Evolutionary conservation across 2,329 filamentous ascomycete species (phyloP).

Genomic region (Myriosclerotinia curreyana): DNA sequence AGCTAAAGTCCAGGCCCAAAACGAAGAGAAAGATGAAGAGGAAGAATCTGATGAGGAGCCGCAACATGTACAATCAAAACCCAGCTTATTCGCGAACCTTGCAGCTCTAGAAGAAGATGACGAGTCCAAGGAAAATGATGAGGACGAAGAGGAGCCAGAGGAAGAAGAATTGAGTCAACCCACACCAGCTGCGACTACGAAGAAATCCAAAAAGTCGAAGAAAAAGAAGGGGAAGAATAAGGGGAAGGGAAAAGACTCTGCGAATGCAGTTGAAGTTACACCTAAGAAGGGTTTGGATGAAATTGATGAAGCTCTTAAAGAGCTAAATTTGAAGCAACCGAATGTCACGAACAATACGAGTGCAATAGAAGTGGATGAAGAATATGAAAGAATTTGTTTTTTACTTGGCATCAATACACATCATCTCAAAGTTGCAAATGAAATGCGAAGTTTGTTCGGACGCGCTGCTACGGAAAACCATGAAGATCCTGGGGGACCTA

Average conservation of each 20-base stretch:
- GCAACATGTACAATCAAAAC: constrained; percentile 41
- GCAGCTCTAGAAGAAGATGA: constrained; percentile 44
- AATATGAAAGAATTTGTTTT: constrained; percentile 48
- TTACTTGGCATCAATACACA: constrained; percentile 63
- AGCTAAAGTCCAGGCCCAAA: constrained; percentile 27
- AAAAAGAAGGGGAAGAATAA: constrained; percentile 44
- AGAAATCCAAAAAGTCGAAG: constrained; percentile 57
- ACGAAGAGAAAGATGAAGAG: constrained; percentile 33
- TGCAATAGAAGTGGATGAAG: constrained; percentile 31
- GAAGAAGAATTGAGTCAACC: constrained; percentile 36
- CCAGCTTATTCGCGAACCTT: constrained; percentile 54
- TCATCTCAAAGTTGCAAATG: constrained; percentile 80
- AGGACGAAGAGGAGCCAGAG: constrained; percentile 39
- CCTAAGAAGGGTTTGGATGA: constrained; percentile 52
- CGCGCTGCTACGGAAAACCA: constrained; percentile 56
- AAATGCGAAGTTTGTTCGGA: constrained; percentile 79
- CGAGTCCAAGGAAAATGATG: constrained; percentile 35
- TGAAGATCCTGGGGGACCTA: constrained; percentile 46
- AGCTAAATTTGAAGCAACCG: constrained; percentile 49
- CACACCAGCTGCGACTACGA: constrained; percentile 28
- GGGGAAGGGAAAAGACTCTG: constrained; percentile 14
- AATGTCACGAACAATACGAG: constrained; percentile 31
- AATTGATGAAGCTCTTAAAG: constrained; percentile 62
- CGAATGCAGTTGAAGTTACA: constrained; percentile 31
- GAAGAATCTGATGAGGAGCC: constrained; percentile 37